phyloP scores from a whole-genome alignment of 768 basidiomycete species.

The Pisolithus tinctorius region DNA sequence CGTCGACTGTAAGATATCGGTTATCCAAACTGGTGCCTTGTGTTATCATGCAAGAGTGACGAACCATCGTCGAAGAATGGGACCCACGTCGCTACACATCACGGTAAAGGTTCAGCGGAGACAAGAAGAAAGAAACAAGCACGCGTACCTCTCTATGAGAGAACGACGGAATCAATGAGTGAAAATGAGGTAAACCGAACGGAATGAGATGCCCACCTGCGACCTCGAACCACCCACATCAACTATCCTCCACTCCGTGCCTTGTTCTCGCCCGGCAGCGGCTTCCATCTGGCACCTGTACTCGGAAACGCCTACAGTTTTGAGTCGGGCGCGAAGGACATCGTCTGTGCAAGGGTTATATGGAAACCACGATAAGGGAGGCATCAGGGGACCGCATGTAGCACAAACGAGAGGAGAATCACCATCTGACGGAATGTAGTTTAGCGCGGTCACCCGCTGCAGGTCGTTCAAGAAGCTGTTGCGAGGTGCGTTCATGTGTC shows the following conservation, averaged over 20 bases:
- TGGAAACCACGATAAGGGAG: conserved; percentile 4
- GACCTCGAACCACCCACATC: conserved; percentile 49
- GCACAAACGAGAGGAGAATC: conserved; percentile 4
- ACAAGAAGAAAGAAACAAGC: background rate
- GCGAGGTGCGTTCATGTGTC: background rate
- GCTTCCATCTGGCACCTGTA: conserved; percentile 80
- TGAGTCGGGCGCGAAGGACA: conserved; percentile 45
- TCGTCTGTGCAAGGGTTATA: conserved; percentile 32
- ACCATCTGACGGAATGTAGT: conserved; percentile 46
- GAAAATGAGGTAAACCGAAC: background rate
- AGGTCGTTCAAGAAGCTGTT: conserved; percentile 44
- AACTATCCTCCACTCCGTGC: conserved; percentile 49
- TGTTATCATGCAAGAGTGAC: background rate
- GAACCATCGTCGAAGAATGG: conserved; percentile 50
- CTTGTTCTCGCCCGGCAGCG: conserved; percentile 40
- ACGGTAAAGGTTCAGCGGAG: conserved; percentile 7
- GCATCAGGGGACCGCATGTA: background rate
- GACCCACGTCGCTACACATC: conserved; percentile 39
- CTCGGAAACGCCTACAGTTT: conserved; percentile 72
- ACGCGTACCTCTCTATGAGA: conserved; percentile 28
- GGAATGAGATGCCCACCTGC: conserved; percentile 31
- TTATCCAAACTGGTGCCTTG: background rate
- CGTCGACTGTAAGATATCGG: conserved; percentile 22
- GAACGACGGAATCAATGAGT: background rate
- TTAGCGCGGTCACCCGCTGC: conserved; percentile 37